Percentiles rank a stretch among this genome's conserved stretches.
Evolutionary conservation across 305 asterid genomes (phyloP).

Genomic region (Caryopteris hybrid): DNA sequence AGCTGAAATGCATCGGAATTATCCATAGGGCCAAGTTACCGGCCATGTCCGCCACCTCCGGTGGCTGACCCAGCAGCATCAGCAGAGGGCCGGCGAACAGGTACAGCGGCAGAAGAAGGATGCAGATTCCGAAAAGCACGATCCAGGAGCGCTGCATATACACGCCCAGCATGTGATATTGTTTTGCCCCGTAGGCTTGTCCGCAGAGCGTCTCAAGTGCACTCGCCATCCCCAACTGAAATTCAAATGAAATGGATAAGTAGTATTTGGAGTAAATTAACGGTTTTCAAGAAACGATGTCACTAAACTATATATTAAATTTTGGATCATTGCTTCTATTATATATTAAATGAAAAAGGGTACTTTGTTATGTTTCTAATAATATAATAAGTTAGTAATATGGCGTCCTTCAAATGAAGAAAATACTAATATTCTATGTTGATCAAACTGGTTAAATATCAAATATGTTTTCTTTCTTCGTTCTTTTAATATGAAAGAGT

Average conservation of each 20-base stretch:
- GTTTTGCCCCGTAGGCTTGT: constrained; percentile 48
- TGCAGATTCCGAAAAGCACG: constrained; percentile 26
- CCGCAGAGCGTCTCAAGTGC: constrained; percentile 55
- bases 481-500: too few species aligned
- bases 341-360: too few species aligned
- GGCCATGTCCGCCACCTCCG: constrained; percentile 42
- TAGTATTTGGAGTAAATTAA: too few species aligned
- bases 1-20: constrained; percentile 45
- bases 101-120: constrained; percentile 36
- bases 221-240: constrained; percentile 56
- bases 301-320: too few species aligned
- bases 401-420: too few species aligned
- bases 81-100: constrained; percentile 40
- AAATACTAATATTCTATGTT: too few species aligned
- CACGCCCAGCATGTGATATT: constrained; percentile 38
- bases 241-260: background rate
- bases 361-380: too few species aligned
- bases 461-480: too few species aligned
- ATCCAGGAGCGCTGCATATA: constrained; percentile 62
- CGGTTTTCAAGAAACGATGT: too few species aligned
- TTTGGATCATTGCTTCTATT: too few species aligned
- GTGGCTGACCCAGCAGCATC: constrained; percentile 38
- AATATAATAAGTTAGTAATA: too few species aligned
- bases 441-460: too few species aligned
- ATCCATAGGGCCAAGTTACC: constrained; percentile 40